These are phyloP conservation scores for Cystobasidium slooffiae DNA, from an alignment of 1,284 basidiomycete species.

Conservation along the genomic window DNA sequence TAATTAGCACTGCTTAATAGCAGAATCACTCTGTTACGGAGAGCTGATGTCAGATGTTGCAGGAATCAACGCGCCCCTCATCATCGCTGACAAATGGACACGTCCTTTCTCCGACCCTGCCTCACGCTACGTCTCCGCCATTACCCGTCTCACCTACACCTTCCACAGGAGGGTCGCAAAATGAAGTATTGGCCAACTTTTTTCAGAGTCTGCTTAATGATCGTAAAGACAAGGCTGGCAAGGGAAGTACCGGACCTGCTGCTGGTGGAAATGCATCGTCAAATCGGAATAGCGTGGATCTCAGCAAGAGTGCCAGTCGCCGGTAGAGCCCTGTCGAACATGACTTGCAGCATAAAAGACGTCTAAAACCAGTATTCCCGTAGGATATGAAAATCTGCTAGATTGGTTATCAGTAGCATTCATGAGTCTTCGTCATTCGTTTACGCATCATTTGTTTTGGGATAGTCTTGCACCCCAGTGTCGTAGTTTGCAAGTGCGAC, in stretches of 20 bases:
- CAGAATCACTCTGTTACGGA: background rate
- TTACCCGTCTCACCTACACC: constrained; percentile 46
- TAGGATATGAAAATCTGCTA: too few relatives aligned
- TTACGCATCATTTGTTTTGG: too few relatives aligned
- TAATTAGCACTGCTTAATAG: background rate
- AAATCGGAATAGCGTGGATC: constrained; percentile 17
- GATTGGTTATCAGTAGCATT: too few relatives aligned
- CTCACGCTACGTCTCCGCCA: constrained; percentile 22
- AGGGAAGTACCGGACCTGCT: constrained; percentile 4
- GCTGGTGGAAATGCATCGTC: background rate
- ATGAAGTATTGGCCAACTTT: constrained; percentile 82
- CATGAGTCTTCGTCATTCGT: too few relatives aligned
- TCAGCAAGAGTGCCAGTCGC: constrained; percentile 8
- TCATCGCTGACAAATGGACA: constrained; percentile 15
- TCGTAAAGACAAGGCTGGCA: constrained; percentile 21
- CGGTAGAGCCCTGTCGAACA: too few relatives aligned
- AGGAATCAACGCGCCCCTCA: constrained; percentile 35
- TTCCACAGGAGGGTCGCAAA: constrained; percentile 59
- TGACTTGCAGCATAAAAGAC: too few relatives aligned
- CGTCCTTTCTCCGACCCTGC: constrained; percentile 17
- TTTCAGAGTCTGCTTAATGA: constrained; percentile 77
- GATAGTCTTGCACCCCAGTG: too few relatives aligned
- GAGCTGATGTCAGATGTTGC: background rate
- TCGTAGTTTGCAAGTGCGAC: too few relatives aligned
- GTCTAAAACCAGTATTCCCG: too few relatives aligned